Base-by-base conservation (phyloP, 768 basidiomycete genomes). In the Rhizopogon vinicolor region DNA sequence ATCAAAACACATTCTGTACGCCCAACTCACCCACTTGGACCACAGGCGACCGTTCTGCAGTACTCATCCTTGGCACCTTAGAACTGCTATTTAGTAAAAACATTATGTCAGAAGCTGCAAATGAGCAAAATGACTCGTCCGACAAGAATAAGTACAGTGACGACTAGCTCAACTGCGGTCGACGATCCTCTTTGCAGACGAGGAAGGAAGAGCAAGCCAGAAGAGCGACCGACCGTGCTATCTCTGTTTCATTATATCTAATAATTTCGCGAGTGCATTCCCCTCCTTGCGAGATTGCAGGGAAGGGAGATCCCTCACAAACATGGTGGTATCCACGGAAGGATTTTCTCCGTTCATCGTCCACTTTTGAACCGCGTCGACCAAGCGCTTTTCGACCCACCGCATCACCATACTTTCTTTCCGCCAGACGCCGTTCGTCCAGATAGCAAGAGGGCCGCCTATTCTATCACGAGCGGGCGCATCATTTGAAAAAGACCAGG, bases 391-490 rank as follows among this genome's bases (percentile, higher is more conserved):
- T 67, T 90, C 89, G 50, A 79, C 56, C 73, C 77, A 82, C 7
- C 89, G 81, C 75, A 90, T 78, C 8, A 67, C 22, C 74, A 78
- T 84, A 14, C 77, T 75, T 67, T 91, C 88, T 52, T 73, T 74
- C 59, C 84, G 57, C 89, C 89, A 91, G 3, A 90, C 78, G 1
- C 81, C 82, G 0, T 77, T 82, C 33, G 88, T 90, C 85, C 82
- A 88, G 33, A 91, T 73, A 0, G 85, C 77, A 48, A 91, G 65
- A 5, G 88, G 86, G 0, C 84, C 85, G 5, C 48, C 35, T 22
- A 49, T 37, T 19, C 35, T 49, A 5, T 5, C 19, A 37, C 22
- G 19, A 25, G 54, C n/a, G 9, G 41, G n/a, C 29, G 18, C 37
- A 5, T 44, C 19, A 52, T 1, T 63, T 57, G 52, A 55, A 52